Conservation (phyloP, 768 basidiomycete species). For the Baorangia bicolor region DNA sequence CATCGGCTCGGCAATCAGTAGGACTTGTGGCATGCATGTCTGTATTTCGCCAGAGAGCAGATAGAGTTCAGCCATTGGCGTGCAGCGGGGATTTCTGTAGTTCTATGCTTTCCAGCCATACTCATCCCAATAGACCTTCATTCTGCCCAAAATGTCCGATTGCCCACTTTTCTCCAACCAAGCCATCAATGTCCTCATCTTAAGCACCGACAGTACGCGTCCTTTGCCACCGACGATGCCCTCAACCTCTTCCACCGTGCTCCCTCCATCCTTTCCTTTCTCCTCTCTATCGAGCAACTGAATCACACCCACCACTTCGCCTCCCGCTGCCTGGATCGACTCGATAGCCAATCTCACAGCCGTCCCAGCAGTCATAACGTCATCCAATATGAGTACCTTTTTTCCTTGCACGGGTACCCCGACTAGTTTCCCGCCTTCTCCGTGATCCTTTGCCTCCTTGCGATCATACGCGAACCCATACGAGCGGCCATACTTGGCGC, state of each 20-base stretch:
- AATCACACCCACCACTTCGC: constrained; percentile 85
- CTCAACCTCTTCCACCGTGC: constrained; percentile 84
- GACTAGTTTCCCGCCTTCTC: constrained; percentile 91
- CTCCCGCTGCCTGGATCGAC: constrained; percentile 64
- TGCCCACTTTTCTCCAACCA: constrained; percentile 77
- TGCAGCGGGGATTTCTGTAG: not conserved
- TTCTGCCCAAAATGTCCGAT: constrained; percentile 58
- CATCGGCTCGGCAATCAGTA: constrained; percentile 43
- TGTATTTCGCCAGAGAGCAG: not conserved
- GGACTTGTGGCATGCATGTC: not conserved
- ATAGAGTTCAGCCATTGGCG: not conserved
- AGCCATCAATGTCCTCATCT: constrained; percentile 79
- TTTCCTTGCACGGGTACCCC: constrained; percentile 81
- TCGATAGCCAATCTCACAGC: constrained; percentile 84
- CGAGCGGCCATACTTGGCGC: constrained; percentile 57
- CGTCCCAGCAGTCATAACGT: constrained; percentile 93
- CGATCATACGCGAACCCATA: constrained; percentile 91
- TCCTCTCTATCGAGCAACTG: constrained; percentile 74
- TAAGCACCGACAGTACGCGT: constrained; percentile 75
- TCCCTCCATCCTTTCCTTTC: constrained; percentile 47
- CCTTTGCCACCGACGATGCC: constrained; percentile 62
- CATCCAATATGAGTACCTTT: constrained; percentile 87
- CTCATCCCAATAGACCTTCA: constrained; percentile 63
- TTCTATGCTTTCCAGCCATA: constrained; percentile 29
- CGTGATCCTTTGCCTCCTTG: constrained; percentile 95